Base-by-base conservation (phyloP, 768 basidiomycete genomes). In the Cubamyces lactineus region DNA sequence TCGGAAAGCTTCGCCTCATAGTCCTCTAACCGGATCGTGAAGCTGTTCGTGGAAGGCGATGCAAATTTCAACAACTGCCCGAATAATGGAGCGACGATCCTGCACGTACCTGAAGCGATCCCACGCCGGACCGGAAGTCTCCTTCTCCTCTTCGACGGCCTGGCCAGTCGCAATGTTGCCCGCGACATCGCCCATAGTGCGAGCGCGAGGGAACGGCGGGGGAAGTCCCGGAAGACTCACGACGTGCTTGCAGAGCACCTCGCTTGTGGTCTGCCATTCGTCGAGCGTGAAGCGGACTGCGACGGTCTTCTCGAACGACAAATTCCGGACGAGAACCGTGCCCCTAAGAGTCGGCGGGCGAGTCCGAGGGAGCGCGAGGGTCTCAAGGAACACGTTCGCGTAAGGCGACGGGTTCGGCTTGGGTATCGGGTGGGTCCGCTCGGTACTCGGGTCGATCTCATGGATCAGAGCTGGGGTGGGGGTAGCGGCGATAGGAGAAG, bases 231-330 rank as follows among this genome's bases (percentile, higher is more conserved):
- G 63, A 26, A 87, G 69, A 17, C 80, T 80, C n/a, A 73, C 73
- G 40, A 76, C 68, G 62, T 87, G 48, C 69, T 74, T n/a, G 81
- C 88, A 45, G 74, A 69, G 63, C 34, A 97, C 94, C 72, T 98
- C 96, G 45, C 86, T 88, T 0, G 92, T 91, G 3, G 96, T 98
- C 64, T 89, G 86, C 96, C 96, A 98, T 50, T 90, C 86, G 73
- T 98, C 96, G 49, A 96, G 79, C 1, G 96, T 98, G 73, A 96
- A 98, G 0, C 96, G 80, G 0, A 97, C 82, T 0, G 84, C 86
- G 48, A 98, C 88, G 53, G 83, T 80, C 76, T 98, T 98, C 73
- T 91, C 87, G 64, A 91, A 98, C 0, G 91, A 79, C 55, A 97
- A 66, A 72, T 98, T 98, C 66, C 88, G 84, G 19, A 94, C 93